Conservation (phyloP, 2,329 filamentous ascomycete genomes). For the Colletotrichum nymphaeae region DNA sequence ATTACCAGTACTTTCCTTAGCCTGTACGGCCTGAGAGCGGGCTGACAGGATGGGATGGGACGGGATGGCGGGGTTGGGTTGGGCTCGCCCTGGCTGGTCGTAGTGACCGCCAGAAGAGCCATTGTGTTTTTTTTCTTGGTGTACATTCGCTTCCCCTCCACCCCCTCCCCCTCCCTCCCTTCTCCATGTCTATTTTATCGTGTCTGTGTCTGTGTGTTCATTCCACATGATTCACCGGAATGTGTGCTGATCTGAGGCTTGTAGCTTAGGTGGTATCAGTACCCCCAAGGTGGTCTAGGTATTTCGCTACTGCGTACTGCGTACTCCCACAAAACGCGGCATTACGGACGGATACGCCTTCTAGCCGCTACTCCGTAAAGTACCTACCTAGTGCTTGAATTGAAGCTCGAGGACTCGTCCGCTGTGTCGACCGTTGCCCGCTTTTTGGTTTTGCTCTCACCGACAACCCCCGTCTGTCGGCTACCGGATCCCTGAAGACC, state of each 20-base stretch:
- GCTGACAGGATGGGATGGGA: background rate
- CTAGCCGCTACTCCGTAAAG: background rate
- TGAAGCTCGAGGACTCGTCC: background rate
- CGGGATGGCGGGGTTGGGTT: constrained; percentile 11
- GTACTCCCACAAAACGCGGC: background rate
- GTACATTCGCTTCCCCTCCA: background rate
- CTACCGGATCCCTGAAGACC: background rate
- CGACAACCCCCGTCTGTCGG: constrained; percentile 19
- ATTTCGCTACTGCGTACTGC: no score
- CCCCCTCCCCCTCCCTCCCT: background rate
- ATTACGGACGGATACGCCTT: background rate
- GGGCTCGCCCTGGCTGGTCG: constrained; percentile 13
- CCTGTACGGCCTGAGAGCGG: background rate
- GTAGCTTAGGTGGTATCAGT: constrained; percentile 11
- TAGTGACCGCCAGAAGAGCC: background rate
- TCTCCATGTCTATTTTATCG: background rate
- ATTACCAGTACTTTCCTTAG: background rate
- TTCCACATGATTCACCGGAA: constrained; percentile 29
- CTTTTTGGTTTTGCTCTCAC: constrained; percentile 20
- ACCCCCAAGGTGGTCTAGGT: background rate
- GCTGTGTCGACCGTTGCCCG: constrained; percentile 2
- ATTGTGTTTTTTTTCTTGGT: background rate
- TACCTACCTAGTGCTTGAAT: no score
- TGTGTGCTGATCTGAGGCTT: constrained; percentile 31
- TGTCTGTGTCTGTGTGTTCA: constrained; percentile 24